Conservation (phyloP, 2,329 filamentous ascomycete species). For the Penicillium sp. region DNA sequence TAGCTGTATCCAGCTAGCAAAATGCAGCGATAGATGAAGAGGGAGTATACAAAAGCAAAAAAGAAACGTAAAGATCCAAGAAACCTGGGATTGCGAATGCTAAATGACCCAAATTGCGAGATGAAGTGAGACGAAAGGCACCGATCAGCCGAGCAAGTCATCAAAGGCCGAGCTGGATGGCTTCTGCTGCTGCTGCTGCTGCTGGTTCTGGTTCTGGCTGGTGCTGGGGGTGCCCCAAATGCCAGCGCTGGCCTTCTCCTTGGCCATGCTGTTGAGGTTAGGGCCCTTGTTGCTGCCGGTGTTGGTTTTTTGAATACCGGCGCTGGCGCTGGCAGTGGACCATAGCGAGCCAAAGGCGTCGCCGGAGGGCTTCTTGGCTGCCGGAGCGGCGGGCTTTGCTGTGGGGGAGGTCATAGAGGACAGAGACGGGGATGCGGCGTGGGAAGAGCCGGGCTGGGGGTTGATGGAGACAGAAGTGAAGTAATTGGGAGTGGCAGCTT, state of each 20-base stretch:
- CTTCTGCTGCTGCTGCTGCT: constrained; percentile 26
- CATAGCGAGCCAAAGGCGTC: constrained; percentile 92
- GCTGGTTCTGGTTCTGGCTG: constrained; percentile 47
- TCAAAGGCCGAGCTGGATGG: constrained; percentile 40
- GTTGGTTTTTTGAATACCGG: constrained; percentile 71
- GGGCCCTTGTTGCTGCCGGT: constrained; percentile 65
- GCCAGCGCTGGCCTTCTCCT: constrained; percentile 92
- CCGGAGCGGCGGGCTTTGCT: constrained; percentile 44
- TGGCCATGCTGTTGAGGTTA: constrained; percentile 91
- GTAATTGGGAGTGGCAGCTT: constrained; percentile 86
- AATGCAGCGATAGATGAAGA: neutral
- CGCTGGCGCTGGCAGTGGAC: constrained; percentile 66
- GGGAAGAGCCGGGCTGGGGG: constrained; percentile 32
- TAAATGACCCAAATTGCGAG: neutral
- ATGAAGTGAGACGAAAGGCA: neutral
- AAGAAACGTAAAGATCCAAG: neutral
- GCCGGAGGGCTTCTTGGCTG: constrained; percentile 54
- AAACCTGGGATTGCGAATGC: neutral
- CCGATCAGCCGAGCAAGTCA: constrained; percentile 41
- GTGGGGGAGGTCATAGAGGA: constrained; percentile 40
- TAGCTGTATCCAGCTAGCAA: neutral
- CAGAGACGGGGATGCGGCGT: constrained; percentile 39
- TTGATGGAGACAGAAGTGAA: constrained; percentile 73
- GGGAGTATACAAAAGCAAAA: neutral
- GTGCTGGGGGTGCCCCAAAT: constrained; percentile 79